Conservation (phyloP, 495 filamentous ascomycete species). For the Durotheca rogersii region DNA sequence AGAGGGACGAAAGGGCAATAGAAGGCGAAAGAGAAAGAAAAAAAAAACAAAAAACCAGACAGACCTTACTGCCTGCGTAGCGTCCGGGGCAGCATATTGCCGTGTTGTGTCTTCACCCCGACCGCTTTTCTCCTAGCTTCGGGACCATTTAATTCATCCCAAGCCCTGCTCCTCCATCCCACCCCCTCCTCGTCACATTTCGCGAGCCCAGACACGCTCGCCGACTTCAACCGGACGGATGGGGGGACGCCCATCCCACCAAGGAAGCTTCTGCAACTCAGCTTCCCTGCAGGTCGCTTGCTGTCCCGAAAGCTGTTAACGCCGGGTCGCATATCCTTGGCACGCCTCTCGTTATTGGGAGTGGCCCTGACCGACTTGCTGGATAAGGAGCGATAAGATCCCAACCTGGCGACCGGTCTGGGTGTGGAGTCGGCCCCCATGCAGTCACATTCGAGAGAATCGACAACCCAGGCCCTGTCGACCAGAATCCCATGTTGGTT, state of each 20-base stretch:
- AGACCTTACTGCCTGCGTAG: not conserved
- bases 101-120: constrained; percentile 13
- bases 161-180: not conserved
- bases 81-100: constrained; percentile 23
- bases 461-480: constrained; percentile 30
- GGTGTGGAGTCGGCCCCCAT: constrained; percentile 23
- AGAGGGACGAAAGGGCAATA: constrained; percentile 3
- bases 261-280: constrained; percentile 27
- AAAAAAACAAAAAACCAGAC: constrained; percentile 1
- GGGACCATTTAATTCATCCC: constrained; percentile 18
- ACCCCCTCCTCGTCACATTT: constrained; percentile 11
- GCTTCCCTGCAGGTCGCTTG: constrained; percentile 31
- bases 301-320: constrained; percentile 26
- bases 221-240: constrained; percentile 30
- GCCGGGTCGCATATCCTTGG: constrained; percentile 22
- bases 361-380: constrained; percentile 23
- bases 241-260: constrained; percentile 19
- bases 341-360: constrained; percentile 19
- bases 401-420: constrained; percentile 29
- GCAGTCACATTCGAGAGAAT: constrained; percentile 30
- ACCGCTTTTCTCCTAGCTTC: constrained; percentile 22
- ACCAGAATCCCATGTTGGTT: constrained; percentile 27
- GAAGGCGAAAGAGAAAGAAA: constrained; percentile 13
- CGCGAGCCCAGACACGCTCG: constrained; percentile 9
- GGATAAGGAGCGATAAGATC: constrained; percentile 33